Evolutionary conservation across 495 filamentous ascomycete genomes (phyloP).

Genomic region (Aspergillus egyptiacus): DNA sequence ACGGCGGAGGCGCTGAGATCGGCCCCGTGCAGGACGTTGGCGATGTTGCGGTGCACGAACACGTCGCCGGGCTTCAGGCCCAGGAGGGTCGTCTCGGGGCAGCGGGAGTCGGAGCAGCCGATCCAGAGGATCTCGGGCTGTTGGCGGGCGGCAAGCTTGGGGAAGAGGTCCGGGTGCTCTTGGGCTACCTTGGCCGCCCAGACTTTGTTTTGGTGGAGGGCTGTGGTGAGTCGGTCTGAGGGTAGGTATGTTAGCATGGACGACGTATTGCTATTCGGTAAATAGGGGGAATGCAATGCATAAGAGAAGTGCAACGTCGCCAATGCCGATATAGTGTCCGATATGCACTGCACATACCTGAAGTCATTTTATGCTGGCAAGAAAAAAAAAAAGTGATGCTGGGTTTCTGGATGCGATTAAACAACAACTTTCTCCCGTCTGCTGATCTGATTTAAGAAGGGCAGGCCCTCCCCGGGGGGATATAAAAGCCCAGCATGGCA

Average conservation of each 20-base stretch:
- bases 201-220: slow-evolving; percentile 52
- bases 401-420: no score
- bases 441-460: no score
- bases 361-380: no score
- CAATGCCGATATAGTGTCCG: no score
- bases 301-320: no score
- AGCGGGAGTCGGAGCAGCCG: slow-evolving; percentile 85
- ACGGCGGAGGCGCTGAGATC: slow-evolving; percentile 73
- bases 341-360: not conserved
- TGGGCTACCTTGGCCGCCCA: slow-evolving; percentile 62
- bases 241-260: slow-evolving; percentile 6
- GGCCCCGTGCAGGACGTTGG: slow-evolving; percentile 72
- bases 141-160: slow-evolving; percentile 62
- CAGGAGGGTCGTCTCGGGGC: slow-evolving; percentile 80
- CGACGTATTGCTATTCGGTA: not conserved
- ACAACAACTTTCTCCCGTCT: no score
- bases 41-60: slow-evolving; percentile 93
- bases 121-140: slow-evolving; percentile 80
- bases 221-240: slow-evolving; percentile 14
- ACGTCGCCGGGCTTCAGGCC: slow-evolving; percentile 80
- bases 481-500: no score
- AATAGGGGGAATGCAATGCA: no score
- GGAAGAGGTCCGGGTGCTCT: slow-evolving; percentile 67
- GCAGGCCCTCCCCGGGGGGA: no score
- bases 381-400: no score